Evolutionary conservation across 371 early-diverging fungal species (phyloP), one percentile per base, ranked within the genome.

Genomic region (Neoconidiobolus thromboides): DNA sequence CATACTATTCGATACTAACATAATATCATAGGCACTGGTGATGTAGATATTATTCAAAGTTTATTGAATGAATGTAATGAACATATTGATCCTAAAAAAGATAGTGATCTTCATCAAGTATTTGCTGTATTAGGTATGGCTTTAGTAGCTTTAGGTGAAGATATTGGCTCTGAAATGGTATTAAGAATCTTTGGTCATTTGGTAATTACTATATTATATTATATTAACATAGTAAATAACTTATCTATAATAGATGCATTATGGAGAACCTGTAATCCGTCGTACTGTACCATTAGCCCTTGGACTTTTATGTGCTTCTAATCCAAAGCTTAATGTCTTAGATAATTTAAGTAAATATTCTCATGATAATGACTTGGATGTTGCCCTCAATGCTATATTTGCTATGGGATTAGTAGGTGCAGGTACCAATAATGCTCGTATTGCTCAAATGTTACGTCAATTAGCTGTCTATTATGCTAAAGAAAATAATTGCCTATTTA

Each of bases 341-440:
- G 99, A 99, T 62, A 86, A 87, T 15, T 82, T 99, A 48, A 88
- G 88, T 70, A 96, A 91, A 75, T 91, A 87, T 72, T 91, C 96
- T 42, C 98, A 98, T 74, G 96, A 95, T 72, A 87, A 88, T 62
- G 98, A 97, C 68, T 69, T 76, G 40, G 88, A 93, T 43, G 96
- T 96, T 15, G 92, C 99, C 36, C 69, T 88, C 55, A 93, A 91
- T 67, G 92, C 99, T 37, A 88, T 99, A 50, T 89, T 98, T 73
- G 94, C 97, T 40, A 91, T 99, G 88, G 99, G 99, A 55, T 69
- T 98, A 55, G 90, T 99, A 14, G 98, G 98, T 43, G 98, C 97
- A 1, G 99, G 99, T 57, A 98, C 98, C n/a, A 98, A 98, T 76
- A 98, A 98, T 71, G 94, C 99, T 2, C 83, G 97, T 46, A 76